Conservation (phyloP, 352 stramenopile species). For the Peronospora belbahrii region DNA sequence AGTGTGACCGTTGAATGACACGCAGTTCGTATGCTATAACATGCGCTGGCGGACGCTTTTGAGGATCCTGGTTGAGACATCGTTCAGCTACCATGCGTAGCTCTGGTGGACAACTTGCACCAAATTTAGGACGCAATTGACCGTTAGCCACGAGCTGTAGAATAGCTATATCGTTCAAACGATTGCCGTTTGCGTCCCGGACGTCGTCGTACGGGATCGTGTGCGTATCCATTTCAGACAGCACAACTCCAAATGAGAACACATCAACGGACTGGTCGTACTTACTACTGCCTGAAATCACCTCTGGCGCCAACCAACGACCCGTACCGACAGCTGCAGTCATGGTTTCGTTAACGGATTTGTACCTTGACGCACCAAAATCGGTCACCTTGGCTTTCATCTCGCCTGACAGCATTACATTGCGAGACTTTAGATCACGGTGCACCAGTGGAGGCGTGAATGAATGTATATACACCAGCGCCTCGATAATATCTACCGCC, state of each 20-base stretch:
- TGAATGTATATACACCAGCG: conserved; percentile 53
- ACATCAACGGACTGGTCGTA: conserved; percentile 50
- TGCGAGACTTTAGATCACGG: conserved; percentile 54
- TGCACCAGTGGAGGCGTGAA: conserved; percentile 46
- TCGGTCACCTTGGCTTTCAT: conserved; percentile 53
- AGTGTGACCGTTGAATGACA: conserved; percentile 24
- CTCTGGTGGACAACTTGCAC: conserved; percentile 26
- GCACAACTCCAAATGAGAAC: conserved; percentile 51
- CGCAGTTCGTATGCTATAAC: conserved; percentile 39
- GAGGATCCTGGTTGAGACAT: conserved; percentile 28
- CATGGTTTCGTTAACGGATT: conserved; percentile 40
- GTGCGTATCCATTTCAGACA: too few species aligned
- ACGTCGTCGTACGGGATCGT: conserved; percentile 40
- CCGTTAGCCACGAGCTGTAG: conserved; percentile 35
- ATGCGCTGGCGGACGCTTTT: conserved; percentile 31
- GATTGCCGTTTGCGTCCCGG: conserved; percentile 22
- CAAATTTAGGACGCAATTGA: conserved; percentile 27
- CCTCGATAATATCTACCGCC: conserved; percentile 41
- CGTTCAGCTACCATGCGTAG: conserved; percentile 25
- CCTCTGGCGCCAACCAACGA: conserved; percentile 49
- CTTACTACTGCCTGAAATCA: conserved; percentile 34
- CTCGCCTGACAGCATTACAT: conserved; percentile 34
- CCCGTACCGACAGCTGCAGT: conserved; percentile 40
- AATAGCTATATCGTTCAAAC: conserved; percentile 38
- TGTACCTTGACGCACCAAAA: conserved; percentile 45